Evolutionary conservation across 129 eudicot genomes (phyloP), one percentile per base, ranked within the genome.

Genomic region (Helichrysum umbraculigerum): DNA sequence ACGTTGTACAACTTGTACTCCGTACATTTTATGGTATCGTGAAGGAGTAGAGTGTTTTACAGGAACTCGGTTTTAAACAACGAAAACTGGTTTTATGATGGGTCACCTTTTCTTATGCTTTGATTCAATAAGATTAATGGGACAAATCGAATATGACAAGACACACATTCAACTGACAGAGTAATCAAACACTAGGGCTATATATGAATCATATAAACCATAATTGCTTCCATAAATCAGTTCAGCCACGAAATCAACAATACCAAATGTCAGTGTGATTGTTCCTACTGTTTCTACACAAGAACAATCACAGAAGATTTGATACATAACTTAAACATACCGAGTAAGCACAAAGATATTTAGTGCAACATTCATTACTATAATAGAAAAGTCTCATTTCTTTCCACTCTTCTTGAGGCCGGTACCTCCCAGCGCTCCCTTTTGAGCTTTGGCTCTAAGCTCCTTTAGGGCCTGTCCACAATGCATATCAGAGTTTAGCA

Each of bases 351-450:
- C 54, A 74, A 6, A 74, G 44, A 58, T 33, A 75, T 86, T 82
- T 83, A 50, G 91, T 90, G 68, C 80, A 85, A 58, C 83, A 88
- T 65, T 92, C 91, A 81, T 83, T 89, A 42, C 47, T 25, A 41
- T 17, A 54, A 4, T 5, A n/a, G 60, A 54, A n/a, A 54, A 16
- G 21, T 8, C 83, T 93, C 81, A 93, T 76, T 90, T 93, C 84
- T 93, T 93, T 44, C 98, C 98, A 76, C 97, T 93, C 66, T 82
- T 82, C 86, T 77, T 82, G 71, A 82, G 67, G 34, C 86, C 82
- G 14, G 86, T 82, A 76, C 98, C 98, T 79, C 98, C 98, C 65
- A 92, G 66, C n/a, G 93, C 59, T 52, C 98, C 98, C 75, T 89
- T 92, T 68, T 84, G 90, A 62, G 96, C 98, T 87, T 92, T 92